Base-by-base conservation (phyloP, 352 stramenopile genomes). In the Proteromonas lacertae region DNA sequence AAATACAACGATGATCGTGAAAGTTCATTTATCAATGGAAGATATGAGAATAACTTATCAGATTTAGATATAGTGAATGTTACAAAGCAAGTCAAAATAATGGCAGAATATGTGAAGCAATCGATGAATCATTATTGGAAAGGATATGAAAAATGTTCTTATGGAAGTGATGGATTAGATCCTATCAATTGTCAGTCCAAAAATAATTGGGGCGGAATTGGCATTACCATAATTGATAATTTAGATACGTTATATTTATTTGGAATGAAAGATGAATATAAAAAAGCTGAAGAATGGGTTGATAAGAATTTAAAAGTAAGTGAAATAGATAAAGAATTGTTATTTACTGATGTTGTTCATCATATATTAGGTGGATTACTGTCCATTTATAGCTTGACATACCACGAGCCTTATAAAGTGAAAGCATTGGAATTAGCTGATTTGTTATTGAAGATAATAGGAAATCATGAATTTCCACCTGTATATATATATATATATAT, bases 281-380 rank as follows among this genome's bases (percentile, higher is more conserved):
- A 56, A 16, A 58, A 78, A 30, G 75, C 70, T 0, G 52, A 59
- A 25, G 58, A 89, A 20, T 90, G 77, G 48, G 59, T 93, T 21
- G 53, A 49, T 0, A 47, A 57, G 10, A 45, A 65, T 35, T 49
- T 74, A 4, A 42, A 35, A 40, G 53, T 62, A 36, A 35, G 53
- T 16, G 36, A 57, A 13, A 37, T 49, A 9, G 32, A 38, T 8
- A 30, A 52, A 10, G 59, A 96, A 7, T n/a, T n/a, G n/a, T 92
- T 69, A 16, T 59, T 93, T 16, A 96, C 96, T 59, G 87, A 98
- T 59, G 94, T 80, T 0, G 94, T 82, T 26, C 96, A 96, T 61
- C 72, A 83, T 17, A 73, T 76, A 51, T 60, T 98, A 2, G 87
- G 81, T 14, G 87, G 87, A 5, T 57, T 98, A 3, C 60, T 98